Conservation (phyloP, 768 basidiomycete species). For the Phallus indusiatus region DNA sequence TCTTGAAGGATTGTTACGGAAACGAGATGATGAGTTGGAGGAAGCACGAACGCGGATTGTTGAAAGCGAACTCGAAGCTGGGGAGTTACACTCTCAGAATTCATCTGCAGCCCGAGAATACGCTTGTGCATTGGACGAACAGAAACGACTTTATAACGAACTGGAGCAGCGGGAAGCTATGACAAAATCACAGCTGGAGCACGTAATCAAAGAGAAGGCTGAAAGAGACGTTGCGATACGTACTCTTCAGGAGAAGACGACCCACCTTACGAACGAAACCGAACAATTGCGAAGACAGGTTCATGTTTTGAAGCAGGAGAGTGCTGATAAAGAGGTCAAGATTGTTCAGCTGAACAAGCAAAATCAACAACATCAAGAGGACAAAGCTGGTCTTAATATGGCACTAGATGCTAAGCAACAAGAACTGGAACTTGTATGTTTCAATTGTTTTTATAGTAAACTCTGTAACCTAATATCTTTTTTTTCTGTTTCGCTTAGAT, state of each 20-base stretch:
- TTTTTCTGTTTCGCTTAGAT: constrained; percentile 34
- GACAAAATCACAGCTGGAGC: constrained; percentile 38
- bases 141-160: constrained; percentile 31
- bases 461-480: not conserved
- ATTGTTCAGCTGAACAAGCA: constrained; percentile 64
- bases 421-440: constrained; percentile 76
- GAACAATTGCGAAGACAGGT: constrained; percentile 52
- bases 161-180: constrained; percentile 37
- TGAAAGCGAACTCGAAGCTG: constrained; percentile 41
- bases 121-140: constrained; percentile 36
- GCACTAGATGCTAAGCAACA: constrained; percentile 92
- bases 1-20: constrained; percentile 46
- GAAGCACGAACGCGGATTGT: constrained; percentile 37
- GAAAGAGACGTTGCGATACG: constrained; percentile 44
- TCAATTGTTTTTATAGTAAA: not conserved
- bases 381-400: constrained; percentile 77
- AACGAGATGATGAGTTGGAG: constrained; percentile 47
- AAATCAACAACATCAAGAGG: constrained; percentile 59
- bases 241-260: constrained; percentile 40
- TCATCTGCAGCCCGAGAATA: constrained; percentile 47
- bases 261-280: constrained; percentile 45
- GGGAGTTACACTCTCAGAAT: constrained; percentile 46
- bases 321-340: constrained; percentile 77
- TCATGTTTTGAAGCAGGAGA: constrained; percentile 67
- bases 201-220: constrained; percentile 42